Evolutionary conservation across 2,329 filamentous ascomycete species (phyloP).

Genomic region (Cytospora piceae): DNA sequence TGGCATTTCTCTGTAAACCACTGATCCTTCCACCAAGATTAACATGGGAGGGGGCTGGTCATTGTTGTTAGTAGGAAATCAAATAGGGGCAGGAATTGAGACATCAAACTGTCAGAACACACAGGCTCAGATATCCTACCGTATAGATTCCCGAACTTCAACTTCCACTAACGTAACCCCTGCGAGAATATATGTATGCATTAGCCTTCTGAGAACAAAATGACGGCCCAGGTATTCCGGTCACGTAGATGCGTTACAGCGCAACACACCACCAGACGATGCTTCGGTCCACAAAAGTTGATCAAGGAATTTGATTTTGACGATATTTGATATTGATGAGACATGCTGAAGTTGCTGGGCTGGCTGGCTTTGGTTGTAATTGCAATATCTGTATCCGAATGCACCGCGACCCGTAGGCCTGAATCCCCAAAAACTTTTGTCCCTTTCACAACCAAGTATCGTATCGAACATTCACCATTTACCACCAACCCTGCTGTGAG

Average conservation of each 20-base stretch:
- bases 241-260: background rate
- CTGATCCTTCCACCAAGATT: no score
- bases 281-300: background rate
- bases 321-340: background rate
- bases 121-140: background rate
- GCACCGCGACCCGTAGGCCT: conserved; percentile 5
- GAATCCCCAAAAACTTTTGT: conserved; percentile 18
- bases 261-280: background rate
- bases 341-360: background rate
- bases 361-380: background rate
- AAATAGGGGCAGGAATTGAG: background rate
- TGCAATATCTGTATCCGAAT: background rate
- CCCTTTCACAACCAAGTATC: background rate
- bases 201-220: no score
- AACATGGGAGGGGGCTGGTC: background rate
- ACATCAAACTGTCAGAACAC: background rate
- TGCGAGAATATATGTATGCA: background rate
- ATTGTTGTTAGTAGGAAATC: background rate
- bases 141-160: background rate
- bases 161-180: background rate
- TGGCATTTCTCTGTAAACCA: no score
- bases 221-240: background rate
- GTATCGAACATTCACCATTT: conserved; percentile 1
- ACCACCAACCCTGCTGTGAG: conserved; percentile 11
- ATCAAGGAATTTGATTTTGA: background rate